These are phyloP conservation scores for Brasilioporus rufonigricans DNA, from an alignment of 768 basidiomycete species.

Conservation along the genomic window DNA sequence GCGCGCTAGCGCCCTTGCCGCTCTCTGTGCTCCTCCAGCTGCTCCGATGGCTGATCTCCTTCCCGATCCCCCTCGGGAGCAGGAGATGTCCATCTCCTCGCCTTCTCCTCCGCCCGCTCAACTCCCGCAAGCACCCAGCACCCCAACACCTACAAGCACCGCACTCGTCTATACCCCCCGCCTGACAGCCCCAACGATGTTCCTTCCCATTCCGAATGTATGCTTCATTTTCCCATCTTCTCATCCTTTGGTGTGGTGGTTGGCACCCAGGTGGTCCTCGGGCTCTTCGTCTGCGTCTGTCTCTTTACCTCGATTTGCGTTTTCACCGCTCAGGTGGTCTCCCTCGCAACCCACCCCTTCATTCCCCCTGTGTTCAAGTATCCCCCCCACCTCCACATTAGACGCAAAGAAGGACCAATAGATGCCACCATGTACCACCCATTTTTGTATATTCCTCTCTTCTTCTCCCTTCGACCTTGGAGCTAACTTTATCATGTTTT, in stretches of 20 bases:
- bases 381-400: background rate
- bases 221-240: conserved; percentile 48
- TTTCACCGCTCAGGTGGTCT: background rate
- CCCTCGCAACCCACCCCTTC: background rate
- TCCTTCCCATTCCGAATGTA: conserved; percentile 88
- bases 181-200: conserved; percentile 73
- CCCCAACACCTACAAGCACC: background rate
- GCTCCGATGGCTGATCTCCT: conserved; percentile 8
- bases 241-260: conserved; percentile 59
- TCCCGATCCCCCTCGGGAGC: conserved; percentile 4
- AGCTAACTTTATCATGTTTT: conserved; percentile 3
- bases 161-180: conserved; percentile 57
- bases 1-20: background rate
- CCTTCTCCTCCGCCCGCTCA: conserved; percentile 24
- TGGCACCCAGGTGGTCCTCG: conserved; percentile 39
- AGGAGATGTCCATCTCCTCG: background rate
- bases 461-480: background rate
- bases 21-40: background rate
- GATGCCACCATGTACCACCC: conserved; percentile 5
- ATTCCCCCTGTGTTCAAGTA: conserved; percentile 5
- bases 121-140: too few relatives aligned
- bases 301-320: conserved; percentile 23
- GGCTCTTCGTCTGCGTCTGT: conserved; percentile 36
- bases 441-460: conserved; percentile 1
- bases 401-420: conserved; percentile 6